Conservation (phyloP, 768 basidiomycete genomes). For the Suillus hirtellus region DNA sequence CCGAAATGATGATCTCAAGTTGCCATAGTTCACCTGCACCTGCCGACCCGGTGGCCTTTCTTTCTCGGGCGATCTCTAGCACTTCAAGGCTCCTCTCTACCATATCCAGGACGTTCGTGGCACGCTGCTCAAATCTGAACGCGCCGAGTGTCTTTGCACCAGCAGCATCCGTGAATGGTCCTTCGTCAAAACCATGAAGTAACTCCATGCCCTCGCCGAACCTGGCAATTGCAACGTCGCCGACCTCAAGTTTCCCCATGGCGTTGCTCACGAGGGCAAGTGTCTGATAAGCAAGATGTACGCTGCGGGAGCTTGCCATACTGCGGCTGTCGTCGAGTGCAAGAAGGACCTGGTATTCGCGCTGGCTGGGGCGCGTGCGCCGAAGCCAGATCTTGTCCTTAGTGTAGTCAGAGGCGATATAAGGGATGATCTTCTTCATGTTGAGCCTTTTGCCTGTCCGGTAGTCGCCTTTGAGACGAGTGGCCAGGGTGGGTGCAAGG, state of each 20-base stretch:
- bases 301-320: constrained; percentile 53
- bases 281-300: constrained; percentile 93
- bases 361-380: constrained; percentile 87
- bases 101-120: constrained; percentile 83
- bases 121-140: constrained; percentile 88
- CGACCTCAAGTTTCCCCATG: constrained; percentile 87
- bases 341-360: constrained; percentile 94
- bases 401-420: constrained; percentile 98
- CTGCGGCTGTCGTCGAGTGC: constrained; percentile 96
- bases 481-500: constrained; percentile 91
- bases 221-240: constrained; percentile 89
- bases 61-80: constrained; percentile 76
- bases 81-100: constrained; percentile 76
- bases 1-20: constrained; percentile 96
- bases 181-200: constrained; percentile 82
- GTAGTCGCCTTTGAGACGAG: constrained; percentile 94
- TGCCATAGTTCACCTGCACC: constrained; percentile 91
- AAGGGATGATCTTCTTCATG: constrained; percentile 98
- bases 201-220: constrained; percentile 90
- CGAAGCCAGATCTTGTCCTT: constrained; percentile 99
- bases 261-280: constrained; percentile 91
- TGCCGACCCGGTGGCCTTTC: constrained; percentile 48
- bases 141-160: constrained; percentile 80
- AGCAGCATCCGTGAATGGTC: constrained; percentile 76
- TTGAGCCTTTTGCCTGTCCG: constrained; percentile 96